A percentile compares a stretch with the other conserved stretches of the same genome.
Conservation (phyloP, 139 green algal species). For the Chlorella sorokiniana region DNA sequence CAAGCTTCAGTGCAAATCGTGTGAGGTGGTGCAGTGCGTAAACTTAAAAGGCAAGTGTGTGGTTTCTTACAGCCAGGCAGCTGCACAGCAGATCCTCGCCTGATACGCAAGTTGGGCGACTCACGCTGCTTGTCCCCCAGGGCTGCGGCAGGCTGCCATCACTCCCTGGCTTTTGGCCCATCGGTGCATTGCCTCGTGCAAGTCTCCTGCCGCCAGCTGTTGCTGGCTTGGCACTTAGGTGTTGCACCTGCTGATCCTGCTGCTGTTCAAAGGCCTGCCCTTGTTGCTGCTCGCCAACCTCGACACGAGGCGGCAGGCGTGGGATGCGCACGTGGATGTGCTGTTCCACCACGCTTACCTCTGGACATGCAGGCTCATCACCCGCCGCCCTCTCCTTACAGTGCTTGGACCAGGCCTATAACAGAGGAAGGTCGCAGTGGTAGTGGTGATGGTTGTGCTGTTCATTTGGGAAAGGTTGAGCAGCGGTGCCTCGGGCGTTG, state of each 20-base stretch:
- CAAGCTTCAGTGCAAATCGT: too few species aligned
- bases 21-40: too few species aligned
- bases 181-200: neutral
- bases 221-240: neutral
- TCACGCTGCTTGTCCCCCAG: constrained; percentile 20
- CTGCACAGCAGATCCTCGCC: too few species aligned
- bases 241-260: neutral
- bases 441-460: neutral
- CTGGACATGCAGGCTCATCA: too few species aligned
- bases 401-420: constrained; percentile 43
- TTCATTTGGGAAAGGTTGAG: neutral
- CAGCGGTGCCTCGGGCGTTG: too few species aligned
- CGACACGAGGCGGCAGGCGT: constrained; percentile 8
- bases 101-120: neutral
- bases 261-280: neutral
- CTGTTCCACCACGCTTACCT: neutral
- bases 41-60: too few species aligned
- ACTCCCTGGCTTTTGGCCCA: neutral
- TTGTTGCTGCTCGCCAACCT: neutral
- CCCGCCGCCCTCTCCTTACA: too few species aligned
- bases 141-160: neutral
- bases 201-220: neutral
- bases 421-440: neutral
- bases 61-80: too few species aligned
- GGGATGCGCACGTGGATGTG: constrained; percentile 7